Evolutionary conservation across 768 basidiomycete genomes (phyloP), one percentile per base, ranked within the genome.

Genomic region (Lactifluus hygrophoroides): DNA sequence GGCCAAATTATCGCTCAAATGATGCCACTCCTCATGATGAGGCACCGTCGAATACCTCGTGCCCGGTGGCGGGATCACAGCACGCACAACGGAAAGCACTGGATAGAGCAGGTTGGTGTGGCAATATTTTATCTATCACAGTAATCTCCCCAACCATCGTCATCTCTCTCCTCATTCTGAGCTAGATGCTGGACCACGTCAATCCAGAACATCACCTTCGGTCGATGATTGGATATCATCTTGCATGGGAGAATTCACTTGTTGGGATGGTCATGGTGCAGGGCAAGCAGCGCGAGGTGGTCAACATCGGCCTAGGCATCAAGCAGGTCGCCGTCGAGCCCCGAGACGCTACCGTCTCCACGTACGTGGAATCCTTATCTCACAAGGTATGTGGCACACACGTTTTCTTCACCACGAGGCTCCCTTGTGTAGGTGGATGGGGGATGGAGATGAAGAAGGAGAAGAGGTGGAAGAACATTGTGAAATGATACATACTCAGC

Each of bases 251-350:
- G 59, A 80, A 79, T 57, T 86, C 84, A 10, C 69, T 90, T 9
- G 82, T 88, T 54, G 87, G 84, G n/a, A 89, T 90, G 86, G 83
- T 85, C 38, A 88, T 92, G 80, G 86, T 86, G 1, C 88, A 91
- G 64, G 90, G 90, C 3, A 76, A 77, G 10, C 82, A 83, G 54
- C 78, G 81, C 45, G 83, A 86, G 56, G 90, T 92, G 48, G 75
- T 88, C 64, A 89, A 90, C 70, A 84, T 92, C 65, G 90, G 90
- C 1, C 74, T 91, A n/a, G 88, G 86, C 4, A 78, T 90, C 67
- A 84, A 87, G 64, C 82, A 83, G 51, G 74, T 87, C 50, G 75
- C 72, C 37, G 80, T 86, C 8, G 81, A 84, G 61, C 84, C 87
- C 0, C 74, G 77, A 16, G 82, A 81, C 5, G 80, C 77, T 5